Base-by-base conservation (phyloP, 139 green algal genomes). In the Chlamydomonas sphaeroides region DNA sequence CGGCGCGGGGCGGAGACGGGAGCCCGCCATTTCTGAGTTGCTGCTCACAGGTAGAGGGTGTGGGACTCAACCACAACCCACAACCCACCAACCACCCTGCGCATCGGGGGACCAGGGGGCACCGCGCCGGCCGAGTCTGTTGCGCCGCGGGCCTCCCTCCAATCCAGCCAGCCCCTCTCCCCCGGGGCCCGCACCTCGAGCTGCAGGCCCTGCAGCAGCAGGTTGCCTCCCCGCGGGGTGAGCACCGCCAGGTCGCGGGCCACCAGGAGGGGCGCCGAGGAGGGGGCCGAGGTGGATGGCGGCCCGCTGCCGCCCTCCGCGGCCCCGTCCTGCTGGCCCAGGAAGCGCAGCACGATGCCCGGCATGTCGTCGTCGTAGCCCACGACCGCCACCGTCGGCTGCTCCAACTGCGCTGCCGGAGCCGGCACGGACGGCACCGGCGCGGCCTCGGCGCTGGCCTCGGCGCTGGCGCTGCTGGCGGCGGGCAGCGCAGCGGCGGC, bases 201-300 rank as follows among this genome's bases (percentile, higher is more conserved):
- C 56, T 65, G 81, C 26, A 98, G 83, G 30, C 88, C 76, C 26
- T 92, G 25, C 48, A 97, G 86, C 68, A 97, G 87, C 30, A 88
- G 77, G 30, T 69, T 83, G 30, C 49, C 17, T 4, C 87, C 74
- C 48, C 95, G 85, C 32, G 94, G 95, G 5, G 93, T 97, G 32
- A 83, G 79, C 69, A 98, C 91, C 38, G 87, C 92, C 42, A 98
- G 68, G 10, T 73, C 77, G 0, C 92, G 53, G 14, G 97, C 33
- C 45, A 84, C 71, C 41, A 98, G 84, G 84, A 97, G 75, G 15
- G 79, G 57, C 17, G 67, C 42, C 14, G 23, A 61, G 81, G 45
- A 53, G 45, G n/a, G n/a, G n/a, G n/a, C n/a, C n/a, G n/a, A n/a
- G n/a, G n/a, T n/a, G n/a, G n/a, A n/a, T n/a, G n/a, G n/a, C 45